A percentile compares a stretch with the other conserved stretches of the same genome.
Conservation (phyloP, 139 green algal genomes). For the Edaphochlamys debaryana region DNA sequence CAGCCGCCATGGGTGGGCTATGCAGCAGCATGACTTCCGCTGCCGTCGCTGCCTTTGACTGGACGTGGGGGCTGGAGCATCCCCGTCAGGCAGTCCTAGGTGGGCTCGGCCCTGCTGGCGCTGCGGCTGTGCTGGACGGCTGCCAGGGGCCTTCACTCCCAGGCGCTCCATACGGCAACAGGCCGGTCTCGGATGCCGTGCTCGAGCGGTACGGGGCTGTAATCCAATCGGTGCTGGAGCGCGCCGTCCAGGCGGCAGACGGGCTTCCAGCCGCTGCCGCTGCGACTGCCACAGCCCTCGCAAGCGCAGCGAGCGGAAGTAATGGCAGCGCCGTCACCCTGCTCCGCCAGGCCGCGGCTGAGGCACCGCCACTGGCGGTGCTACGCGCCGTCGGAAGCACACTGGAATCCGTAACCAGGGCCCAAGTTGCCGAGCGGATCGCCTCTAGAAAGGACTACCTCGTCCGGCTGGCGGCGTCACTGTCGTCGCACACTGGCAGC, state of each 20-base stretch:
- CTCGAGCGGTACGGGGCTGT: background rate
- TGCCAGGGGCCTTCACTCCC: conserved; percentile 1
- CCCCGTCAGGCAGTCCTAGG: background rate
- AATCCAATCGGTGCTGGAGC: background rate
- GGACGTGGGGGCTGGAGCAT: conserved; percentile 7
- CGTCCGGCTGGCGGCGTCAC: background rate
- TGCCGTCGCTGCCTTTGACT: background rate
- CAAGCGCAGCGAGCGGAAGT: too few species aligned
- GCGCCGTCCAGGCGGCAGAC: background rate
- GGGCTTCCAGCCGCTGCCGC: background rate
- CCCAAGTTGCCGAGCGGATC: background rate
- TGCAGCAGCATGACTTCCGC: background rate
- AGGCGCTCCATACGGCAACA: conserved; percentile 17
- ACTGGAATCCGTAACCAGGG: background rate
- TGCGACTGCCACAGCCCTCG: background rate
- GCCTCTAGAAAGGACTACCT: background rate
- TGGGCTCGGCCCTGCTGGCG: background rate
- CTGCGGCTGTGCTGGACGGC: background rate
- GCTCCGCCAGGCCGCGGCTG: background rate
- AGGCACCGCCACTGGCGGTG: conserved; percentile 1
- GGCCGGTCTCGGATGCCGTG: background rate
- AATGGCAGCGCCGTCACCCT: background rate
- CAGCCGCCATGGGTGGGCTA: background rate
- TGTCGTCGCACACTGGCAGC: background rate
- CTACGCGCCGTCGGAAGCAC: background rate